These are phyloP conservation scores for Potentilla sterilis DNA, from an alignment of 306 rosid genomes.

Conservation along the genomic window DNA sequence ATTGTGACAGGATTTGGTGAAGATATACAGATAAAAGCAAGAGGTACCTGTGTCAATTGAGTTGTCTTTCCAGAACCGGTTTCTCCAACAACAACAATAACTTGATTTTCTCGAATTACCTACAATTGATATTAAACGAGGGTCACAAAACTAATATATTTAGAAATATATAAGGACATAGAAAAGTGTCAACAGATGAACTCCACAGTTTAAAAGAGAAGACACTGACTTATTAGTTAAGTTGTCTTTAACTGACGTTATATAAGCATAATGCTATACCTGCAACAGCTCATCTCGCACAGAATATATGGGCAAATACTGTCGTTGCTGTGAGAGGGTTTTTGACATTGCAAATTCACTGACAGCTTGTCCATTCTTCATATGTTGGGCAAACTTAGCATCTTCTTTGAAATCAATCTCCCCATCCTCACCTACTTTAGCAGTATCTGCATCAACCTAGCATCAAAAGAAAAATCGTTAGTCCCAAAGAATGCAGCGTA, in stretches of 20 bases:
- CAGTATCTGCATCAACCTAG: constrained; percentile 96
- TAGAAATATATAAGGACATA: not conserved
- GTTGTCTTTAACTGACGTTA: not conserved
- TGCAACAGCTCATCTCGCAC: constrained; percentile 90
- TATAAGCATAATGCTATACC: constrained; percentile 41
- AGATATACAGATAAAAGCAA: constrained; percentile 14
- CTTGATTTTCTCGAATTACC: constrained; percentile 94
- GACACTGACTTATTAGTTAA: not conserved
- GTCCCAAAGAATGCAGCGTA: constrained; percentile 14
- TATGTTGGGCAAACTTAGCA: constrained; percentile 92
- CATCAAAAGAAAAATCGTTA: constrained; percentile 18
- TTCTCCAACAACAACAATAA: constrained; percentile 94
- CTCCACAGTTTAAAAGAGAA: not conserved
- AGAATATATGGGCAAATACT: constrained; percentile 90
- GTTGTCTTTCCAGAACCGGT: constrained; percentile 99
- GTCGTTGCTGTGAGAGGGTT: constrained; percentile 83
- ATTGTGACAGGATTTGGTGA: not conserved
- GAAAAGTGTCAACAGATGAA: not conserved
- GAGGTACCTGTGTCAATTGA: constrained; percentile 83
- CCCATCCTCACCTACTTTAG: constrained; percentile 84
- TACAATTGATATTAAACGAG: constrained; percentile 32
- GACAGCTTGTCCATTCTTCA: constrained; percentile 92
- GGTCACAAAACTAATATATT: constrained; percentile 13
- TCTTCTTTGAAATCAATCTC: constrained; percentile 97
- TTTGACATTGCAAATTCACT: constrained; percentile 95